Evolutionary conservation across 371 early-diverging fungal species (phyloP), one percentile per base, ranked within the genome.

Genomic region (Apophysomyces trapeziformis): DNA sequence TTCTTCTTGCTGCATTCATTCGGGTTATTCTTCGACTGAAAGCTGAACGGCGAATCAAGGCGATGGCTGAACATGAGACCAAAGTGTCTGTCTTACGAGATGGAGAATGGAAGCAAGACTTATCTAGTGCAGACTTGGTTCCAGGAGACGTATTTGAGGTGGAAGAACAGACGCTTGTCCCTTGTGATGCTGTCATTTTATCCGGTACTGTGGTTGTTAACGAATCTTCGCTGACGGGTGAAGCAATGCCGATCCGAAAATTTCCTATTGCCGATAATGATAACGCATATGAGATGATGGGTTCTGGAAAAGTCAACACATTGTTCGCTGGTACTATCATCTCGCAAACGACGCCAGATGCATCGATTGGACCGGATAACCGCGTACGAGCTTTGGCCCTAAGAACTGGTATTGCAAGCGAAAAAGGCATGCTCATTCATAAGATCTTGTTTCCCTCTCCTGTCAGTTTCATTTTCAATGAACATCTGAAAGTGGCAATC

Each of bases 211-310:
- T 83, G 0, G 85, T 95, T 12, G 87, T 90, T 5, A 90, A 96
- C 73, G 96, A 96, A 75, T 86, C 89, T 65, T 86, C 90, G 61
- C 79, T 95, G 60, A 96, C 93, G 0, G 93, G 95, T 50, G 97
- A 96, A 80, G 88, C 92, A 36, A 85, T 93, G 64, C 96, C 96
- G 0, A 89, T 96, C 59, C 88, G 91, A 59, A 96, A 95, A 71
- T 82, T 88, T 54, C 66, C 90, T n/a, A 75, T 89, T 18, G 76
- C 75, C 45, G 65, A 77, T 65, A 88, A 89, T 58, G 65, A 72
- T 38, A 63, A 57, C 18, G 50, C 69, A 0, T 85, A 79, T 57
- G 73, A 80, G 32, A 60, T 64, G 14, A 56, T 64, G 43, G 80
- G 68, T 60, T 44, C 75, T 7, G 71, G 74, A 57, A 90, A 89